phyloP scores from a whole-genome alignment of 305 asterid genomes.

The Striga hermonthica region DNA sequence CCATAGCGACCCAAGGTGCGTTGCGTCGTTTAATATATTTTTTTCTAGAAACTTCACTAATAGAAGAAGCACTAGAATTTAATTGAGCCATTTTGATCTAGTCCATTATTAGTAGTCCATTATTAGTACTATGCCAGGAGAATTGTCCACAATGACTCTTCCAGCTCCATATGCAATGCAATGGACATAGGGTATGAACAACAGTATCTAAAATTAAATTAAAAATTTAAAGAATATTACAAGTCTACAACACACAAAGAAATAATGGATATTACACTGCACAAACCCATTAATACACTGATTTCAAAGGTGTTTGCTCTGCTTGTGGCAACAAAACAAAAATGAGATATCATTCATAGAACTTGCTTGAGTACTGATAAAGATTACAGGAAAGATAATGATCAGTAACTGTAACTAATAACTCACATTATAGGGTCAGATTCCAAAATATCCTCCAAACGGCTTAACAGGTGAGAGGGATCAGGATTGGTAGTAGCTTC shows the following conservation, averaged over 20 bases:
- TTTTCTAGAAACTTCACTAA: too few relatives aligned
- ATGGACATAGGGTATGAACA: slow-evolving; percentile 2
- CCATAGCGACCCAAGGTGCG: too few relatives aligned
- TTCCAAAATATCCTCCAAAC: slow-evolving; percentile 56
- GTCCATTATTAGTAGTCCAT: too few relatives aligned
- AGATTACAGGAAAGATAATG: not conserved
- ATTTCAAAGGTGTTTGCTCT: slow-evolving; percentile 2
- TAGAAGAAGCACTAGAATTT: too few relatives aligned
- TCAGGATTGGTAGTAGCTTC: slow-evolving; percentile 26
- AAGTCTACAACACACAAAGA: too few relatives aligned
- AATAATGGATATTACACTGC: not conserved
- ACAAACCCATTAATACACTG: slow-evolving; percentile 16
- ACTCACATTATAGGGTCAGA: slow-evolving; percentile 66
- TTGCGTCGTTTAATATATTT: too few relatives aligned
- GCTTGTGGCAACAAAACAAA: not conserved
- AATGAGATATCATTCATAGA: not conserved
- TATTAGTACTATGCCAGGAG: too few relatives aligned
- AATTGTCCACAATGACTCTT: too few relatives aligned
- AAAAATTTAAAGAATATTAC: too few relatives aligned
- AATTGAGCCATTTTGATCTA: too few relatives aligned
- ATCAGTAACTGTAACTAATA: not conserved
- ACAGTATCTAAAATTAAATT: not conserved
- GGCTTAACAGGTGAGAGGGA: slow-evolving; percentile 45
- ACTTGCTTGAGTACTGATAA: not conserved
- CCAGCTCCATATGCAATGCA: too few relatives aligned